phyloP scores from a whole-genome alignment of 2,329 filamentous ascomycete genomes.

The Ceratocystis huliohia region DNA sequence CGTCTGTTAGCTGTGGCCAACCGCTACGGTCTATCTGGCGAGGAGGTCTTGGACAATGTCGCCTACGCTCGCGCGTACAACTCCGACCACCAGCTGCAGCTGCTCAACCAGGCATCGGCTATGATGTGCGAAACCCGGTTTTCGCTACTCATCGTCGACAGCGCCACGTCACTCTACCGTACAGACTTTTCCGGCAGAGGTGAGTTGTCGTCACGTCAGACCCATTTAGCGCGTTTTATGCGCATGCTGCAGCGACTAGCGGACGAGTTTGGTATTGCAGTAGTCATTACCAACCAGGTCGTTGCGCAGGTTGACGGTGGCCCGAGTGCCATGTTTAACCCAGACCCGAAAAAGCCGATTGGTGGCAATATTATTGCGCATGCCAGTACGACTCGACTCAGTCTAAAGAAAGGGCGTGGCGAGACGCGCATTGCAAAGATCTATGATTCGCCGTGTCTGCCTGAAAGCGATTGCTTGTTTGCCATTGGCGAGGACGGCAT shows the following conservation, averaged over 20 bases:
- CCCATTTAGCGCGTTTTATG: constrained; percentile 80
- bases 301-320: constrained; percentile 97
- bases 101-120: constrained; percentile 84
- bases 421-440: constrained; percentile 98
- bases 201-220: constrained; percentile 87
- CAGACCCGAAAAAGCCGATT: constrained; percentile 97
- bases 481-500: constrained; percentile 97
- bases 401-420: constrained; percentile 84
- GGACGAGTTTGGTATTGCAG: constrained; percentile 85
- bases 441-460: constrained; percentile 93
- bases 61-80: constrained; percentile 98
- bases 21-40: constrained; percentile 83
- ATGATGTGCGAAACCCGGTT: constrained; percentile 99
- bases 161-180: constrained; percentile 85
- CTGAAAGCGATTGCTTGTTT: constrained; percentile 92
- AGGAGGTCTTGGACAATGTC: constrained; percentile 96
- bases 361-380: constrained; percentile 98
- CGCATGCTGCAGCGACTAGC: constrained; percentile 66
- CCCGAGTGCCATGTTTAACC: constrained; percentile 95
- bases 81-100: constrained; percentile 89
- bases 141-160: constrained; percentile 89
- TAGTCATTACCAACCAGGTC: constrained; percentile 97
- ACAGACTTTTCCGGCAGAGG: constrained; percentile 96
- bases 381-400: constrained; percentile 86
- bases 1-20: constrained; percentile 84